Evolutionary conservation across 345 rosid species (phyloP), one percentile per base, ranked within the genome.

Genomic region (Hibiscus syriacus): DNA sequence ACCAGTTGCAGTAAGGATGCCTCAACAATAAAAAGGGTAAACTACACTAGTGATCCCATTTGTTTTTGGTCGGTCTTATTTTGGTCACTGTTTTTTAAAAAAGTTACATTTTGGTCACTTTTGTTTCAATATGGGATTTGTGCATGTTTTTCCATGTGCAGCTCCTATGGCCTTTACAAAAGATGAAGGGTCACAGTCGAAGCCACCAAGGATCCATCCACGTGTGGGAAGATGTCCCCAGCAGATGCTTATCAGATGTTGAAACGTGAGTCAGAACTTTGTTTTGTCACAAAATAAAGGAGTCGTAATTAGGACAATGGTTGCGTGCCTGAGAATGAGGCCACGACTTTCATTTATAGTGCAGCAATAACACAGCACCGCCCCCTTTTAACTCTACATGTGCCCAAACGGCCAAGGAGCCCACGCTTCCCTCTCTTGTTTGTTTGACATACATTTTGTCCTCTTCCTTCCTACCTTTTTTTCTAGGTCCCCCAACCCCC

Each of bases 371-470:
- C 25, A 20, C 54, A 41, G 14, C 67, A 25, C 36, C 67, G 46
- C 22, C 67, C 20, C 34, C 9, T 45, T 13, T 60, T 36, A 36
- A 43, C 67, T 20, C 34, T 54, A 25, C 57, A 65, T 64, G 68
- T 45, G 68, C 7, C 36, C 59, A 45, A 65, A 49, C 17, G 9
- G 55, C 39, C 29, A 23, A 30, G 17, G 13, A 22, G n/a, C 3
- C 19, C 16, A 16, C 50, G 0, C n/a, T n/a, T n/a, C 50, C 17
- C 10, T 12, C 4, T 16, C 52, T 3, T 14, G n/a, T 23, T 54
- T 54, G 12, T 43, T 65, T 65, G 55, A 27, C 27, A 29, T 66
- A 5, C 41, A 65, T 48, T 65, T 65, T 65, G 69, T 65, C 69
- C 27, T 49, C 17, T 49, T 65, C 50, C 50, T n/a, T 14, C 17